Percentiles rank a stretch among this genome's conserved stretches.
Evolutionary conservation across 2,329 filamentous ascomycete species (phyloP).

Genomic region (Paraconiothyrium brasiliense): DNA sequence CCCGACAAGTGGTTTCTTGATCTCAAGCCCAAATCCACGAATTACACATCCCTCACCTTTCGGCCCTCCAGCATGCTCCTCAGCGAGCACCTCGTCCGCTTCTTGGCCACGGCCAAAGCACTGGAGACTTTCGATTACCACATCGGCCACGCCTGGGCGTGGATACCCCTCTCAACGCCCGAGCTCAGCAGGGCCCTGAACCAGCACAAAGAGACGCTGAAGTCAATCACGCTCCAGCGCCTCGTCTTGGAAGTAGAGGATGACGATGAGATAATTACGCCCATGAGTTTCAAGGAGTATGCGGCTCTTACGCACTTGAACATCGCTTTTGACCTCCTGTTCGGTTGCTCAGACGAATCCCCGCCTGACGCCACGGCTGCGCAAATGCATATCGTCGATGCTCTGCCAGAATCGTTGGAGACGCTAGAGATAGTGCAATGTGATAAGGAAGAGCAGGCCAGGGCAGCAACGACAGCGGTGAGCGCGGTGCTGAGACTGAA

Average conservation of each 20-base stretch:
- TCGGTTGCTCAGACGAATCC: neutral
- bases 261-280: neutral
- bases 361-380: neutral
- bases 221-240: neutral
- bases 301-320: neutral
- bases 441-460: neutral
- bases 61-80: neutral
- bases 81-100: neutral
- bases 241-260: neutral
- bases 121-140: conserved; percentile 1
- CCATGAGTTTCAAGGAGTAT: neutral
- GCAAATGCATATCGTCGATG: neutral
- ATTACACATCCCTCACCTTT: neutral
- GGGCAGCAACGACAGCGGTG: neutral
- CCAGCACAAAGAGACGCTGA: conserved; percentile 6
- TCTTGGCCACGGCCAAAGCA: neutral
- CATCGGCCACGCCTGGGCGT: neutral
- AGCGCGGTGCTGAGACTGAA: neutral
- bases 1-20: neutral
- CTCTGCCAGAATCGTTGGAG: neutral
- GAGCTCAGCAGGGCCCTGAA: neutral
- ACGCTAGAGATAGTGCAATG: neutral
- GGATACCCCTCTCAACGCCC: neutral
- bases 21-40: neutral
- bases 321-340: neutral